Percentiles rank a stretch among this genome's conserved stretches.
phyloP scores from a whole-genome alignment of 495 filamentous ascomycete genomes.

The Aspergillus sclerotiicarbonarius region DNA sequence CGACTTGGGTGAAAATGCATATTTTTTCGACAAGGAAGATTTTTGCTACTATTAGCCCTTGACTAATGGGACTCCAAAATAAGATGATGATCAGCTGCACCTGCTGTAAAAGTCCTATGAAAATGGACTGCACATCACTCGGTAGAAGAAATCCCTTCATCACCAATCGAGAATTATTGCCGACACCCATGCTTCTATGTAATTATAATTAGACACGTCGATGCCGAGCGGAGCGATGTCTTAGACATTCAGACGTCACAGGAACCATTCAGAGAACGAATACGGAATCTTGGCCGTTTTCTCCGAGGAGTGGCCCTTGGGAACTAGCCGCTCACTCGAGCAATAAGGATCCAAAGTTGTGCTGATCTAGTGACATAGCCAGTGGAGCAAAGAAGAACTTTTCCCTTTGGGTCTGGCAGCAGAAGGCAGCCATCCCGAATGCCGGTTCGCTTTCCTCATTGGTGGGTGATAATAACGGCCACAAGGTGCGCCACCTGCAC shows the following conservation, averaged over 20 bases:
- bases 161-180: not conserved
- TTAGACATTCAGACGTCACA: conserved; percentile 1
- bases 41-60: not conserved
- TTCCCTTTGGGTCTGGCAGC: not conserved
- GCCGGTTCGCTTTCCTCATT: not conserved
- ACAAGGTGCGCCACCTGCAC: not conserved
- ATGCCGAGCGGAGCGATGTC: not conserved
- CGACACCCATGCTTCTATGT: not conserved
- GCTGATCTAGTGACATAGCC: not conserved
- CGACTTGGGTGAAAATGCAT: not conserved
- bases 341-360: not conserved
- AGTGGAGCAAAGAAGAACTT: conserved; percentile 5
- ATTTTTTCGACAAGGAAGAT: not conserved
- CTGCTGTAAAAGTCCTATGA: not conserved
- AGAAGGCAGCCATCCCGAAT: not conserved
- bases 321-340: not conserved
- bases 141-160: not conserved
- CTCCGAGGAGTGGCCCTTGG: not conserved
- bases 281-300: not conserved
- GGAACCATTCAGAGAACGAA: not conserved
- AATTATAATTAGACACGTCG: not conserved
- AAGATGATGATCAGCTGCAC: conserved; percentile 9
- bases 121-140: not conserved
- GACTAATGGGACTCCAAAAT: not conserved
- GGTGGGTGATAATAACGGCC: not conserved